Percentiles rank a stretch among this genome's conserved stretches.
Conservation (phyloP, 805 yeast species). For the Lachancea sp. region DNA sequence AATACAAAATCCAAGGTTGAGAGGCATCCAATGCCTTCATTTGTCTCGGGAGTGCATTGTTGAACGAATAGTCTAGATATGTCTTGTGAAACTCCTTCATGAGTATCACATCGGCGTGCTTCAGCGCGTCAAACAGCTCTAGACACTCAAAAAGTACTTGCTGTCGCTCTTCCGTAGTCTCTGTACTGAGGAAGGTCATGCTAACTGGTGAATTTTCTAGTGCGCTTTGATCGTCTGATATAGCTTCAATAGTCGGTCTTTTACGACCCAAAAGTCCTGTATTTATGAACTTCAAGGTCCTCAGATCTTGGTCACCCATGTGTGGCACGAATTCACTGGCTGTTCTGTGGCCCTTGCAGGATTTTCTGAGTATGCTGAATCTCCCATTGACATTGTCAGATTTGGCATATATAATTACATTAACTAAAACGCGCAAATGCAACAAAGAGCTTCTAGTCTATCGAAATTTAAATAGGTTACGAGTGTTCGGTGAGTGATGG, state of each 20-base stretch:
- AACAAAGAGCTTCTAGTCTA: no score
- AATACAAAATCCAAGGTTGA: constrained; percentile 86
- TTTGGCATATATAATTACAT: neutral
- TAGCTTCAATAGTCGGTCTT: constrained; percentile 12
- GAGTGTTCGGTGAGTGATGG: neutral
- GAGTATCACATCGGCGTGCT: constrained; percentile 10
- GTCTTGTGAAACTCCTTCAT: constrained; percentile 35
- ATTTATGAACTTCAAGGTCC: constrained; percentile 14
- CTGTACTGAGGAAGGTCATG: constrained; percentile 25
- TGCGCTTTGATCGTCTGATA: constrained; percentile 5
- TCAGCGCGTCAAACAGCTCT: constrained; percentile 10
- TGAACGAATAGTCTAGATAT: constrained; percentile 40
- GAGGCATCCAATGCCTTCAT: constrained; percentile 71
- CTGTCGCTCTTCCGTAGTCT: constrained; percentile 25
- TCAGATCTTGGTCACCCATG: constrained; percentile 2
- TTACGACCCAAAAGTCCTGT: constrained; percentile 21
- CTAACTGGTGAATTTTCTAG: constrained; percentile 13
- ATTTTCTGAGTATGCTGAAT: neutral
- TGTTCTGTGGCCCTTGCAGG: constrained; percentile 1
- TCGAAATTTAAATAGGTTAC: no score
- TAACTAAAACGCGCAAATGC: neutral
- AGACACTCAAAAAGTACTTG: constrained; percentile 21
- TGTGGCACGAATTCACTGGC: neutral
- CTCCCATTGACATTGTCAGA: neutral
- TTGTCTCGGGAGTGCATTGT: constrained; percentile 42